Conservation (phyloP, 371 early-diverging fungal genomes). For the Synchytrium microbalum region DNA sequence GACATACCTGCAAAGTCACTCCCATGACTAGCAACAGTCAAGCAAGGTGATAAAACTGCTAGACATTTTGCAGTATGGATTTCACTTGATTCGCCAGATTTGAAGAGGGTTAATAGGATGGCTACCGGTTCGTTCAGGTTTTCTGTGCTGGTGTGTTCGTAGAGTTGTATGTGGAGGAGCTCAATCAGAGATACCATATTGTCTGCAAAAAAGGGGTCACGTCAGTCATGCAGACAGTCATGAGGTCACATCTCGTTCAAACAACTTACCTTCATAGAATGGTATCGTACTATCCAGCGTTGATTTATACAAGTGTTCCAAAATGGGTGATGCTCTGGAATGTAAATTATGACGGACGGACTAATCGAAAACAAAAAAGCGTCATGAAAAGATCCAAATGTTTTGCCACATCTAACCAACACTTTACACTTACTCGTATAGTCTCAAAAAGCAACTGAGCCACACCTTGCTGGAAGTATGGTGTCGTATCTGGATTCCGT, state of each 20-base stretch:
- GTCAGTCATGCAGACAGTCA: background rate
- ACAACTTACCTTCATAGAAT: background rate
- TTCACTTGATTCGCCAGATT: background rate
- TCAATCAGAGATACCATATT: background rate
- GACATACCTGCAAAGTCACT: background rate
- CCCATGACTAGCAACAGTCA: background rate
- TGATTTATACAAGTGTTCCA: background rate
- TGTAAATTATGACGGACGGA: background rate
- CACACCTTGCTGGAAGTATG: constrained; percentile 62
- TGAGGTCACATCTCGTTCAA: background rate
- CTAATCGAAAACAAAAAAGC: background rate
- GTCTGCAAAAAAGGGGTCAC: background rate
- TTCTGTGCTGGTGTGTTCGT: background rate
- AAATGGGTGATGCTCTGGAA: background rate
- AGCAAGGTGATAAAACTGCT: background rate
- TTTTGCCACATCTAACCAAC: background rate
- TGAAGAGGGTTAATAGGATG: background rate
- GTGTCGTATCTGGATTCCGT: constrained; percentile 28
- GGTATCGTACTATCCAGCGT: background rate
- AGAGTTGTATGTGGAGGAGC: background rate
- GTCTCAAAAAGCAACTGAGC: constrained; percentile 72
- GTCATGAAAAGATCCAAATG: constrained; percentile 30
- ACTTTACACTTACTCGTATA: constrained; percentile 39
- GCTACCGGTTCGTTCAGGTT: background rate
- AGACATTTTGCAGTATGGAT: background rate